A percentile compares a stretch with the other conserved stretches of the same genome.
Conservation (phyloP, 805 yeast species). For the Ogataea henricii region DNA sequence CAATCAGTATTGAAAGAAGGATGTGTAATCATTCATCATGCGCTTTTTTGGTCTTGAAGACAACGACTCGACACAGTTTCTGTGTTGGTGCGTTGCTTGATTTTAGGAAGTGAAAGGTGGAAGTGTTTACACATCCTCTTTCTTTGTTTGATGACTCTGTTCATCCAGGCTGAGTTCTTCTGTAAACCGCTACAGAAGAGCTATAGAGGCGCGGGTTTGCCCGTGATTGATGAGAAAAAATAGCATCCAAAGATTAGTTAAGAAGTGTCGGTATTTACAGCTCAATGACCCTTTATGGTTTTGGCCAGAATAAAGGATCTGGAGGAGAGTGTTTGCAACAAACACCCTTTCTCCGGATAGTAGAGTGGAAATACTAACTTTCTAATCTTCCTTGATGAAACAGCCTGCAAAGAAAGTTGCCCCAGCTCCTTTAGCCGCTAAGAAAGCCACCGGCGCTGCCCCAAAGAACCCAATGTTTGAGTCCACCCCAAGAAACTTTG, state of each 20-base stretch:
- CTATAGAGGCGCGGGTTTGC: constrained; percentile 6
- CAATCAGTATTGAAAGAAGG: constrained; percentile 10
- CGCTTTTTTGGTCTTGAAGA: constrained; percentile 21
- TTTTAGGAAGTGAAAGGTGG: constrained; percentile 13
- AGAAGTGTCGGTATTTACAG: constrained; percentile 14
- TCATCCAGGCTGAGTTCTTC: constrained; percentile 18
- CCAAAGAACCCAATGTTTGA: constrained; percentile 80
- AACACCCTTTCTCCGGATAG: constrained; percentile 6
- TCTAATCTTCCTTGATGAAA: constrained; percentile 35
- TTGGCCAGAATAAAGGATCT: constrained; percentile 7
- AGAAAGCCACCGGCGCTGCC: constrained; percentile 52
- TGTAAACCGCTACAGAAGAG: constrained; percentile 12
- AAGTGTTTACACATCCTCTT: constrained; percentile 15
- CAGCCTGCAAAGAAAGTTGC: constrained; percentile 74
- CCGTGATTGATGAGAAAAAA: constrained; percentile 1
- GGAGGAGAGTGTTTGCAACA: background rate
- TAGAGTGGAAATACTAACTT: constrained; percentile 31
- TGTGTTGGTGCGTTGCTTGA: constrained; percentile 4
- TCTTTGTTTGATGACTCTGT: constrained; percentile 14
- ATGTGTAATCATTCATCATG: constrained; percentile 20
- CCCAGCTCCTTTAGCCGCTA: constrained; percentile 91
- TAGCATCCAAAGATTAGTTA: constrained; percentile 8
- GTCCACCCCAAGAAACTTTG: constrained; percentile 85
- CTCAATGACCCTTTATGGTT: constrained; percentile 31
- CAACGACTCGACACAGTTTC: constrained; percentile 23